Evolutionary conservation across 2,329 filamentous ascomycete species (phyloP), one percentile per base, ranked within the genome.

Genomic region (Raffaelea ambrosiae): DNA sequence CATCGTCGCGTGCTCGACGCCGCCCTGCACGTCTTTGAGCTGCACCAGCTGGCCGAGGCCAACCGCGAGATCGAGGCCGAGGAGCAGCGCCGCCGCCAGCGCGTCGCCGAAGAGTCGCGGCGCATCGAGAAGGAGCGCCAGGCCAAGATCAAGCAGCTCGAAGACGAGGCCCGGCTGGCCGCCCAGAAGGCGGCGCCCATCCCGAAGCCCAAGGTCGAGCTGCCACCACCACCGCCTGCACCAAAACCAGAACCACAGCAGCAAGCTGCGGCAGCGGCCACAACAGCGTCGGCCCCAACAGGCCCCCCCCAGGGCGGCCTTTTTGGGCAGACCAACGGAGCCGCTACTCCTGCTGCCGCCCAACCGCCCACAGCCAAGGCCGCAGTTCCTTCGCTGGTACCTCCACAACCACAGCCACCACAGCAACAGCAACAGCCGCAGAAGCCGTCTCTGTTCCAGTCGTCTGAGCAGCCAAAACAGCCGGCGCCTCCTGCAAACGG

Each of bases 81-180:
- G 31, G 55, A 61, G 36, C 44, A 51, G 4, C 47, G 55, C 16
- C 54, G 53, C 5, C 50, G 54, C 29, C 53, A 59, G 44, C 48
- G 50, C 48, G 55, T 43, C 16, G 61, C 31, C 43, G 59, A 48
- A 20, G 57, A 60, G 26, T 55, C 57, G 40, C 55, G 54, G 35
- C 53, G 53, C 19, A 59, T 56, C 22, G 50, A 52, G 22, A 47
- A 51, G 11, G 55, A 55, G 35, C 53, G 54, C 2, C 49, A 56
- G 19, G 44, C 53, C 13, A 53, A 56, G 49, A 54, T 52, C 22
- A 53, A 56, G 39, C 53, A 54, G 44, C 31, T 54, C 14, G 55
- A 57, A 38, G 61, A 65, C 44, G 58, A 64, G 45, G 59, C 61
- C 22, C 56, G 58, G 16, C 58, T 65, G 22, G 58, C 62, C 18